Conservation (phyloP, 441 rosid species). For the Croton laevigatus region DNA sequence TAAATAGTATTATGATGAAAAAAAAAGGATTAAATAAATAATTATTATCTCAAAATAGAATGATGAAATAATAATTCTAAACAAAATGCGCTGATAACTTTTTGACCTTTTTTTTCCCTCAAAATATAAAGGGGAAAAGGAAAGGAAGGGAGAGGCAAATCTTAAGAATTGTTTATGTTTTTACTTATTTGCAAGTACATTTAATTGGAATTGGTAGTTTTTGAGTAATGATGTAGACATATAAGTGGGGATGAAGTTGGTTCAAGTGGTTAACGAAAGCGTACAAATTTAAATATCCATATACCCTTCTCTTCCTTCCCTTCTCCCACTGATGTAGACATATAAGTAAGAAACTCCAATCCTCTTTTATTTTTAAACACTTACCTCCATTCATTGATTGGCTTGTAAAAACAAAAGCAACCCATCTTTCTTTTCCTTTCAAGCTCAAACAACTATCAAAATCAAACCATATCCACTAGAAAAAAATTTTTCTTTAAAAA, state of each 20-base stretch:
- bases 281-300: too few relatives aligned
- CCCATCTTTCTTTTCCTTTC: not conserved
- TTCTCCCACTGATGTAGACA: slow-evolving; percentile 22
- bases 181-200: not conserved
- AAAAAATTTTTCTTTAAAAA: slow-evolving; percentile 12
- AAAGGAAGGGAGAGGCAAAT: too few relatives aligned
- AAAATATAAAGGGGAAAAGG: too few relatives aligned
- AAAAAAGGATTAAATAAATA: too few relatives aligned
- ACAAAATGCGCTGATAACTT: too few relatives aligned
- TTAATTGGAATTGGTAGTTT: not conserved
- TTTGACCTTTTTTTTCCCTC: too few relatives aligned
- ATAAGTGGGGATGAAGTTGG: too few relatives aligned
- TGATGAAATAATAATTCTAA: too few relatives aligned
- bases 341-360: slow-evolving; percentile 11
- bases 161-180: not conserved
- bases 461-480: slow-evolving; percentile 21
- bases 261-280: too few relatives aligned
- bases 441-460: slow-evolving; percentile 25
- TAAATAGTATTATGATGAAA: too few relatives aligned
- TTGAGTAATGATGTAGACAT: slow-evolving; percentile 19
- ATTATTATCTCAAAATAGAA: too few relatives aligned
- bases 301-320: too few relatives aligned
- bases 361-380: slow-evolving; percentile 6
- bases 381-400: not conserved
- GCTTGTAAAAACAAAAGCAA: slow-evolving; percentile 16